Evolutionary conservation across 768 basidiomycete genomes (phyloP).

Genomic region (Naematelia encephala): DNA sequence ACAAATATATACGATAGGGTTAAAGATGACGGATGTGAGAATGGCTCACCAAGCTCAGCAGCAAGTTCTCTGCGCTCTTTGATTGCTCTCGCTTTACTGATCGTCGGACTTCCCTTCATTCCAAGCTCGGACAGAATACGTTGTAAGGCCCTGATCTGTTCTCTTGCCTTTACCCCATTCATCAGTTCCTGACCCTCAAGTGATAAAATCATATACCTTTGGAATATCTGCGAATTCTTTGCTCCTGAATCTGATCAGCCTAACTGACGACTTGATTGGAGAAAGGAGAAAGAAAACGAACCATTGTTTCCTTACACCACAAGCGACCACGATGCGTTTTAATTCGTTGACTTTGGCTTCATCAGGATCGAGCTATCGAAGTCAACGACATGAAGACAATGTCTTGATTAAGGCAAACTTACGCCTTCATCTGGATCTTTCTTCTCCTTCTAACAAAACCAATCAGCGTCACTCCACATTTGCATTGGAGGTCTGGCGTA

Average conservation of each 20-base stretch:
- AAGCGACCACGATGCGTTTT: slow-evolving; percentile 41
- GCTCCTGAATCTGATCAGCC: slow-evolving; percentile 20
- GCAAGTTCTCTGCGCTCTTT: slow-evolving; percentile 70
- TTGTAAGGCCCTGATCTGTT: slow-evolving; percentile 31
- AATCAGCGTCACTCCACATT: background rate
- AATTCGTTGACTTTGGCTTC: slow-evolving; percentile 40
- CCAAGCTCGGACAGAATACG: slow-evolving; percentile 55
- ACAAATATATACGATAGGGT: background rate
- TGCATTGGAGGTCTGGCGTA: background rate
- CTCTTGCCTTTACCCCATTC: slow-evolving; percentile 18
- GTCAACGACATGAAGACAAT: background rate
- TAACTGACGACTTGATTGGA: too few species aligned
- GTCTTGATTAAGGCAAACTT: slow-evolving; percentile 4
- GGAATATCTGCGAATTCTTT: slow-evolving; percentile 41
- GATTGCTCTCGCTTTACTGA: slow-evolving; percentile 77
- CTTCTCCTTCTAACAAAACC: slow-evolving; percentile 9
- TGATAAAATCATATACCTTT: slow-evolving; percentile 19
- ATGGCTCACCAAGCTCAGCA: slow-evolving; percentile 66
- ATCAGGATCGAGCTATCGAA: slow-evolving; percentile 29
- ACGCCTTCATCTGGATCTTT: slow-evolving; percentile 34
- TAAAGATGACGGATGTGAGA: background rate
- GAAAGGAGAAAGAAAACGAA: slow-evolving; percentile 9
- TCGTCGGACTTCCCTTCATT: slow-evolving; percentile 71
- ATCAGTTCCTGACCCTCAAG: background rate
- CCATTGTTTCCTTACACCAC: slow-evolving; percentile 47